Percentiles rank a stretch among this genome's conserved stretches.
Conservation (phyloP, 805 yeast genomes). For the Cyberlindnera petersonii region DNA sequence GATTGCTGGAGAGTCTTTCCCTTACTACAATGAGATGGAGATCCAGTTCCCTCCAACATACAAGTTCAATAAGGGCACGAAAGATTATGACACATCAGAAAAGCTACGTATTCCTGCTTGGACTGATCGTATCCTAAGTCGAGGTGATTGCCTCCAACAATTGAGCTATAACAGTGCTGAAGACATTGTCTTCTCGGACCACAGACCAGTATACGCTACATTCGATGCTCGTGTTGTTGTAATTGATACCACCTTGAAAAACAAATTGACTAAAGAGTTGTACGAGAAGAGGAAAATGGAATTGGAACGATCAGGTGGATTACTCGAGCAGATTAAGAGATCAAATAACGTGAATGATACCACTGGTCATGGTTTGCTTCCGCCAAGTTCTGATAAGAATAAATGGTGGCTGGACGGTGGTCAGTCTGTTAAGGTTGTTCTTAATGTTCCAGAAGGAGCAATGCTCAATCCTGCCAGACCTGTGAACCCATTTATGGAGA, state of each 20-base stretch:
- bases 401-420: slow-evolving; percentile 95
- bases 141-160: slow-evolving; percentile 58
- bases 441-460: slow-evolving; percentile 36
- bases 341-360: slow-evolving; percentile 21
- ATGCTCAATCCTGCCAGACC: slow-evolving; percentile 68
- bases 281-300: slow-evolving; percentile 42
- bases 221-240: slow-evolving; percentile 62
- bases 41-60: slow-evolving; percentile 88
- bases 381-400: slow-evolving; percentile 77
- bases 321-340: slow-evolving; percentile 1
- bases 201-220: slow-evolving; percentile 79
- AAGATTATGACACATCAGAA: slow-evolving; percentile 80
- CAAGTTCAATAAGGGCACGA: slow-evolving; percentile 86
- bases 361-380: slow-evolving; percentile 55
- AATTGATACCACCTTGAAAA: slow-evolving; percentile 54
- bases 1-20: slow-evolving; percentile 71
- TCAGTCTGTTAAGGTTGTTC: slow-evolving; percentile 47
- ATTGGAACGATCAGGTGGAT: slow-evolving; percentile 18
- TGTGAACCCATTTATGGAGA: slow-evolving; percentile 65
- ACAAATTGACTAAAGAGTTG: slow-evolving; percentile 47
- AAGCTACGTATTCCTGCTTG: slow-evolving; percentile 94
- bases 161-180: slow-evolving; percentile 55
- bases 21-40: slow-evolving; percentile 76
- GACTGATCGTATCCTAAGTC: slow-evolving; percentile 85
- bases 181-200: slow-evolving; percentile 72